Evolutionary conservation across 108 stramenopile genomes (phyloP).

Genomic region (Nannochloropsis salina): DNA sequence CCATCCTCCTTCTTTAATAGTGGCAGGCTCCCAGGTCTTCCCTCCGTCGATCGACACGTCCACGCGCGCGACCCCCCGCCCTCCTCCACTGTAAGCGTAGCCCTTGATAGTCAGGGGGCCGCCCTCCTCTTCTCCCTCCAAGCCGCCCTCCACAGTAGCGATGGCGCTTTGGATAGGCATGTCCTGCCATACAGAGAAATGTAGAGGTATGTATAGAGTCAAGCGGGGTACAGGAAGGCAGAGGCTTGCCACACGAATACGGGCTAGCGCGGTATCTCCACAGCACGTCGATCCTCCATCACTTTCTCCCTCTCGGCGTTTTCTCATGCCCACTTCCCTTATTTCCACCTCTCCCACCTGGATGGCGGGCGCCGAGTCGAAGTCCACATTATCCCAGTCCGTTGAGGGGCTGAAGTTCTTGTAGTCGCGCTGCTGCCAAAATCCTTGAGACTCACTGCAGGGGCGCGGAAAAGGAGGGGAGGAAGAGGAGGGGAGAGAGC

Average conservation of each 20-base stretch:
- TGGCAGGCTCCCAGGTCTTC: constrained; percentile 62
- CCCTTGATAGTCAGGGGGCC: constrained; percentile 60
- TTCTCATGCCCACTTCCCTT: not conserved
- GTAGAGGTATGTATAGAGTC: not conserved
- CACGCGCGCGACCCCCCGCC: constrained; percentile 66
- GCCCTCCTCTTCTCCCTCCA: constrained; percentile 26
- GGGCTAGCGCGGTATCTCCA: too few species aligned
- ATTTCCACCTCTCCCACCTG: not conserved
- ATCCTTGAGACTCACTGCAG: constrained; percentile 51
- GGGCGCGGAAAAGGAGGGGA: not conserved
- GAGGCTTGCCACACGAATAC: too few species aligned
- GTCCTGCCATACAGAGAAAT: constrained; percentile 50
- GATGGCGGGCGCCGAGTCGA: constrained; percentile 46
- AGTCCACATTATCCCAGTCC: constrained; percentile 54
- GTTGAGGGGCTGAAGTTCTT: constrained; percentile 49
- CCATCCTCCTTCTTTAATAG: constrained; percentile 46
- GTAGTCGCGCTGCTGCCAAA: constrained; percentile 61
- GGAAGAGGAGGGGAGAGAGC: not conserved
- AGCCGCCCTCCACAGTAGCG: constrained; percentile 43
- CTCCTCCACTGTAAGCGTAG: constrained; percentile 69
- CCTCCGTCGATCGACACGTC: constrained; percentile 76
- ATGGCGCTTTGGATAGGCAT: constrained; percentile 63
- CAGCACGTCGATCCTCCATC: not conserved
- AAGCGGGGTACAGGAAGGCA: not conserved
- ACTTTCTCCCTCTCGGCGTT: not conserved